phyloP scores from a whole-genome alignment of 1,284 basidiomycete species.

The Trichosporon faecale region DNA sequence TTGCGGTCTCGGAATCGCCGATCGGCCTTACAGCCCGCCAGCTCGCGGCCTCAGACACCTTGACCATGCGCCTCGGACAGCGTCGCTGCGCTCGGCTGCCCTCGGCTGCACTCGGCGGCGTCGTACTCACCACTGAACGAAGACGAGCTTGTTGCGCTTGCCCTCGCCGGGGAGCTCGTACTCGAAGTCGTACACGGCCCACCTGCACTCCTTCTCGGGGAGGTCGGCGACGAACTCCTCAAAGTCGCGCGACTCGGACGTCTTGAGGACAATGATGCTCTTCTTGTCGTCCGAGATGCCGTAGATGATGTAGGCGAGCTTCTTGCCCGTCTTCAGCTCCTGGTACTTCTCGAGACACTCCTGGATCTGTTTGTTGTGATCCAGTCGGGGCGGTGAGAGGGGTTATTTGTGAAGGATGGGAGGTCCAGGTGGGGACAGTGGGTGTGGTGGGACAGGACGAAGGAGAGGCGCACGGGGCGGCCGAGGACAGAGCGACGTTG shows the following conservation, averaged over 20 bases:
- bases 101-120: too few species aligned
- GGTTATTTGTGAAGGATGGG: neutral
- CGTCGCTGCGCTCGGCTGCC: too few species aligned
- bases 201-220: slow-evolving; percentile 74
- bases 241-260: slow-evolving; percentile 58
- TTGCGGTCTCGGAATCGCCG: too few species aligned
- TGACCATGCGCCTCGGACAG: too few species aligned
- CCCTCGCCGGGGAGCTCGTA: slow-evolving; percentile 74
- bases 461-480: neutral
- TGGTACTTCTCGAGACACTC: slow-evolving; percentile 66
- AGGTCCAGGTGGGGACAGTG: neutral
- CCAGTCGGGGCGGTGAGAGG: neutral
- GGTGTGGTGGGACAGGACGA: neutral
- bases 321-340: slow-evolving; percentile 78
- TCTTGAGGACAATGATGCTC: slow-evolving; percentile 74
- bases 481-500: neutral
- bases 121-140: slow-evolving; percentile 68
- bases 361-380: slow-evolving; percentile 32
- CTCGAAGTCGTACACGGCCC: slow-evolving; percentile 90
- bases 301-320: slow-evolving; percentile 84
- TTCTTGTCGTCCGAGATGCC: slow-evolving; percentile 63
- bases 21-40: too few species aligned
- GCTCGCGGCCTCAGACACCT: neutral
- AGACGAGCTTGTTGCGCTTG: slow-evolving; percentile 85
- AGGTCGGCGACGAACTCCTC: slow-evolving; percentile 74